A percentile compares a stretch with the other conserved stretches of the same genome.
Conservation (phyloP, 1,139 yeast genomes). For the Lizanozyma gosingica region DNA sequence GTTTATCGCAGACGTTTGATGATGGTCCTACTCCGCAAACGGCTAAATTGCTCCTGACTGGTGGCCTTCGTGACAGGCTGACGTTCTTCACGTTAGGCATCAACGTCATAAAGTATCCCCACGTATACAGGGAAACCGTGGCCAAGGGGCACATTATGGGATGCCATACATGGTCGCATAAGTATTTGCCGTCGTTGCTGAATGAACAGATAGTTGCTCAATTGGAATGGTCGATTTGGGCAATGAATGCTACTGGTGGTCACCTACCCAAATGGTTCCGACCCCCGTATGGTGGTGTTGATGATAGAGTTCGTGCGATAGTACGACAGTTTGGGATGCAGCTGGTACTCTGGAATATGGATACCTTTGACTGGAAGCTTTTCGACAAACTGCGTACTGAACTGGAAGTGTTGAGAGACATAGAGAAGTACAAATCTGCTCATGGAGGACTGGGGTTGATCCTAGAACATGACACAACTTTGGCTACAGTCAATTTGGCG, state of each 20-base stretch:
- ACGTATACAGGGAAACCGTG: conserved; percentile 51
- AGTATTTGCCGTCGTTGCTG: conserved; percentile 64
- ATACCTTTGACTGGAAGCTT: conserved; percentile 86
- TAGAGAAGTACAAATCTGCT: conserved; percentile 38
- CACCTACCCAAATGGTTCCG: conserved; percentile 91
- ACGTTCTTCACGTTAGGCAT: conserved; percentile 85
- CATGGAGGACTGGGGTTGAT: conserved; percentile 50
- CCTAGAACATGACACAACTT: conserved; percentile 75
- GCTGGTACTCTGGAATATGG: conserved; percentile 85
- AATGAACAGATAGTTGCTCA: conserved; percentile 84
- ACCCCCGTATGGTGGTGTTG: conserved; percentile 95
- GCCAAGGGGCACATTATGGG: conserved; percentile 71
- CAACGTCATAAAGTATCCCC: conserved; percentile 70
- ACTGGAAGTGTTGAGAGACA: conserved; percentile 44
- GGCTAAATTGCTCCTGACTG: conserved; percentile 34
- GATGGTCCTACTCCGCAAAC: conserved; percentile 89
- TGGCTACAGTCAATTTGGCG: conserved; percentile 62
- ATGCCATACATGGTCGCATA: conserved; percentile 91
- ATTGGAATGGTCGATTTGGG: conserved; percentile 94
- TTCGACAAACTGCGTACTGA: conserved; percentile 37
- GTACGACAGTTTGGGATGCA: conserved; percentile 81
- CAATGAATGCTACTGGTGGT: conserved; percentile 88
- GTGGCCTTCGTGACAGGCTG: conserved; percentile 41
- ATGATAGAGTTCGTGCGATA: conserved; percentile 73
- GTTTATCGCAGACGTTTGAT: conserved; percentile 80